Base-by-base conservation (phyloP, 148 eudicot genomes). In the Camellia sinensis region DNA sequence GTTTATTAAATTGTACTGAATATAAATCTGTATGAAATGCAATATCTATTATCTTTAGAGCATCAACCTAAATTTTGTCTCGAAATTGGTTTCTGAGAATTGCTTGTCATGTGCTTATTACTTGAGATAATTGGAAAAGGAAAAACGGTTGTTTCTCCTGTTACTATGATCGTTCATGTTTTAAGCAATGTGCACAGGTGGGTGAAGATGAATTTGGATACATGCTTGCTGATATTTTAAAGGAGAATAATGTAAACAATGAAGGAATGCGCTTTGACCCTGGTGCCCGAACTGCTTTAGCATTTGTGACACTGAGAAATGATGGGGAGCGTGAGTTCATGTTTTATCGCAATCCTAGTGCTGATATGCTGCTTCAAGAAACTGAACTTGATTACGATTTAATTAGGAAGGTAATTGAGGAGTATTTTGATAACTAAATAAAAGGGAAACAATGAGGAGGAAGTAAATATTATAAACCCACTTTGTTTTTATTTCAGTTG, bases 261-360 rank as follows among this genome's bases (percentile, higher is more conserved):
- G 87, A 90, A 84, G 99, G 98, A 44, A 90, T 97, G 97, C 91
- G 95, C 63, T 97, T 97, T 87, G 99, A 97, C 82, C 94, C 98
- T 10, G 92, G 95, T 83, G 99, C 99, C 66, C 89, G 99, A 78
- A 97, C 99, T 82, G 98, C 99, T 80, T 92, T 97, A 83, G 99
- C 99, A 56, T 97, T 97, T 84, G 99, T 97, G 70, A 97, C 98
- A 0, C 82, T 97, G 79, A 97, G 87, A 82, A 92, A 87, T 50
- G 97, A 94, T 64, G 99, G 99, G 80, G 99, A 97, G 82, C 95
- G 99, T 14, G 99, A 97, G 82, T 97, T 97, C 86, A 97, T 97
- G 99, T 97, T 97, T 85, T 97, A 91, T 71, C 97, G 99, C 75
- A 97, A 97, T 82, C 99, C 99, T 73, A 97, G 99, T 87, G 99